Evolutionary conservation across 306 rosid genomes (phyloP), one percentile per base, ranked within the genome.

Genomic region (Clitoria ternatea): DNA sequence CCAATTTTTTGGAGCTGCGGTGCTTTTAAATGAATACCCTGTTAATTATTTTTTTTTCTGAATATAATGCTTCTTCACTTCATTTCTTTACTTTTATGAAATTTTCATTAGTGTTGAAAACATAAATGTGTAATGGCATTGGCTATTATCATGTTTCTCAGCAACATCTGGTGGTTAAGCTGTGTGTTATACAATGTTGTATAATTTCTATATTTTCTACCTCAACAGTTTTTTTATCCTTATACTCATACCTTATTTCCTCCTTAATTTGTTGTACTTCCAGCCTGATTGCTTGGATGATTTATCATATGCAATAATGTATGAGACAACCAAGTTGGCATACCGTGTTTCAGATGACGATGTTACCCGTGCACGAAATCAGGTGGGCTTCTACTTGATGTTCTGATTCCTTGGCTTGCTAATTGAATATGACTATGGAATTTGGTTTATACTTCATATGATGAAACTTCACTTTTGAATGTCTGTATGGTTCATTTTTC

Each of bases 301-400:
- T 82, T 82, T 92, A 75, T 87, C 97, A 36, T 92, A 81, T 76
- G 91, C 94, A 66, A 87, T 92, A 70, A 89, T 92, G 97, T 78
- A 87, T 54, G 96, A 92, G 81, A 80, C 77, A 17, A 92, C 96
- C 75, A 92, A 92, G 77, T 79, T 92, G 73, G 91, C 80, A 52
- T 85, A 87, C 61, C 89, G 90, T 40, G 96, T 89, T 79, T 85
- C 96, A 26, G 93, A 89, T 69, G 90, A 84, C 80, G 94, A 92
- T 70, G 96, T 92, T 24, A 75, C 81, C 12, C 92, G 97, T 11
- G 97, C 97, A 0, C 85, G 97, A 60, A 91, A 91, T 82, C 97
- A 91, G 97, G 97, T 91, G 73, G 35, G 69, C 17, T 19, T 70
- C 73, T 42, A 2, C 18, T 48, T 66, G 40, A 20, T 32, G 4